phyloP scores from a whole-genome alignment of 768 basidiomycete species.

The Trametes sanguinea region DNA sequence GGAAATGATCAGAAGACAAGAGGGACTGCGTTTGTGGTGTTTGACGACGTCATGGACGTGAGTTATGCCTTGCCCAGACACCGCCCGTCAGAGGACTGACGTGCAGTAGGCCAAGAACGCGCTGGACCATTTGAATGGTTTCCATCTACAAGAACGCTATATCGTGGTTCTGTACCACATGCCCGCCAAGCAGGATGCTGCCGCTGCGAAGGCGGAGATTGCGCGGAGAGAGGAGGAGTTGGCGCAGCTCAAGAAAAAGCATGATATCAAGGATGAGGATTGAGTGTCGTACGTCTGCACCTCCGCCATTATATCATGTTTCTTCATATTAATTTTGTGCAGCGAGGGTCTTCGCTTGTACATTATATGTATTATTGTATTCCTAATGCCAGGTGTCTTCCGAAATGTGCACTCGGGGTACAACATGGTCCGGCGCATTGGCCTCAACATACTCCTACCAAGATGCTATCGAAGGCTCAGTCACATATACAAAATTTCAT shows the following conservation, averaged over 20 bases:
- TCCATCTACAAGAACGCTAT: conserved; percentile 97
- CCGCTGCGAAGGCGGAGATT: conserved; percentile 89
- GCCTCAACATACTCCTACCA: too few species aligned
- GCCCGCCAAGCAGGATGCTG: conserved; percentile 95
- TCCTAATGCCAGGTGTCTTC: too few species aligned
- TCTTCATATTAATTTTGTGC: too few species aligned
- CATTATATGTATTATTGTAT: not conserved
- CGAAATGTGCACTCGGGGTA: too few species aligned
- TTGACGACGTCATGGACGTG: conserved; percentile 95
- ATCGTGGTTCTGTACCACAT: conserved; percentile 98
- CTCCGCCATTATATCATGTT: too few species aligned
- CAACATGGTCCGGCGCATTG: too few species aligned
- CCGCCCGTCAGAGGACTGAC: conserved; percentile 18
- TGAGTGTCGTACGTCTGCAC: conserved; percentile 35
- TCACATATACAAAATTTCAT: not conserved
- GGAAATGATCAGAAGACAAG: conserved; percentile 91
- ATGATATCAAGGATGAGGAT: conserved; percentile 75
- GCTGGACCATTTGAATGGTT: conserved; percentile 94
- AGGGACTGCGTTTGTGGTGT: conserved; percentile 96
- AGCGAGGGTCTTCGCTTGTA: not conserved
- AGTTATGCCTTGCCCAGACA: conserved; percentile 29
- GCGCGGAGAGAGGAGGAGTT: conserved; percentile 91
- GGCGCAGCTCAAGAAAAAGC: conserved; percentile 80
- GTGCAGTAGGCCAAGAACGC: conserved; percentile 86
- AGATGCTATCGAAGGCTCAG: too few species aligned